These are phyloP conservation scores for Corylus avellana DNA, from an alignment of 306 rosid genomes.

Conservation along the genomic window DNA sequence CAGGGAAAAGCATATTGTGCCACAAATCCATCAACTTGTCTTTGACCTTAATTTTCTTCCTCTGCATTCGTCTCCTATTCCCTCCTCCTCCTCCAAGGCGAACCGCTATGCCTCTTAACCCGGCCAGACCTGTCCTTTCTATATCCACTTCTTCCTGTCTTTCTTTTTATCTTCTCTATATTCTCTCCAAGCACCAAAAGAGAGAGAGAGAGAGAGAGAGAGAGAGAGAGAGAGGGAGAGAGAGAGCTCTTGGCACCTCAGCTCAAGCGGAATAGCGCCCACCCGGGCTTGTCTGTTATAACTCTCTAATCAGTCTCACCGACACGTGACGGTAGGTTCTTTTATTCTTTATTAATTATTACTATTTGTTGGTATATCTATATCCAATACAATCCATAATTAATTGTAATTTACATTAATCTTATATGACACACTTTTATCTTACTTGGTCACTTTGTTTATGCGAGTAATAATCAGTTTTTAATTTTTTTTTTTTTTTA, in stretches of 20 bases:
- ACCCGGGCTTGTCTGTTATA: background rate
- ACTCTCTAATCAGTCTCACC: slow-evolving; percentile 22
- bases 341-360: background rate
- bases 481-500: too few relatives aligned
- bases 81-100: slow-evolving; percentile 20
- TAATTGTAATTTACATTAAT: too few relatives aligned
- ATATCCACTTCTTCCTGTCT: background rate
- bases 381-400: too few relatives aligned
- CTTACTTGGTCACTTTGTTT: too few relatives aligned
- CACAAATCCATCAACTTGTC: slow-evolving; percentile 56
- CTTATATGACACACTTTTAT: too few relatives aligned
- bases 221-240: background rate
- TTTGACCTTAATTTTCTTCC: slow-evolving; percentile 37
- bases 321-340: slow-evolving; percentile 30
- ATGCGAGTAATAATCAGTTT: too few relatives aligned
- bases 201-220: background rate
- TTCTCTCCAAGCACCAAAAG: background rate
- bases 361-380: background rate
- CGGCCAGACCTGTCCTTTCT: slow-evolving; percentile 53
- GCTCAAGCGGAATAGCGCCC: background rate
- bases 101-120: slow-evolving; percentile 42
- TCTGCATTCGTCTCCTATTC: slow-evolving; percentile 29
- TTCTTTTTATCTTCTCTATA: background rate
- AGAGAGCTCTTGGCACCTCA: background rate
- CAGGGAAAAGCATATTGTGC: slow-evolving; percentile 69